Percentiles rank a stretch among this genome's conserved stretches.
phyloP scores from a whole-genome alignment of 108 stramenopile genomes.

The Discostella stelligeroides region DNA sequence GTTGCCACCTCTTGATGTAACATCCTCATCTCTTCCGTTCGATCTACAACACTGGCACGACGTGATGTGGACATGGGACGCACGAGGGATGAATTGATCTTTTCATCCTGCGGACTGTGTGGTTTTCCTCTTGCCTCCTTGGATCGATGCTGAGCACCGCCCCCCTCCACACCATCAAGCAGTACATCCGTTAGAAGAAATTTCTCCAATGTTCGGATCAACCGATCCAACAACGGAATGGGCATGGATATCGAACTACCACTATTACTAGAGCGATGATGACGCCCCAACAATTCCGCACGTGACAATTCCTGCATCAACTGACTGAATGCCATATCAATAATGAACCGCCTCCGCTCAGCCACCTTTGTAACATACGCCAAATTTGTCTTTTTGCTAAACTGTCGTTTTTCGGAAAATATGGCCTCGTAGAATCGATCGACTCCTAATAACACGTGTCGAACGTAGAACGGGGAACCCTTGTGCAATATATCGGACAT shows the following conservation, averaged over 20 bases:
- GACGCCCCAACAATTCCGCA: neutral
- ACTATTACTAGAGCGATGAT: neutral
- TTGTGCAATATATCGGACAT: neutral
- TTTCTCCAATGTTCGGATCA: slow-evolving; percentile 29
- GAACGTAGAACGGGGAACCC: slow-evolving; percentile 14
- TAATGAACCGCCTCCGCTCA: slow-evolving; percentile 23
- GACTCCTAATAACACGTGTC: slow-evolving; percentile 20
- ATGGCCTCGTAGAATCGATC: slow-evolving; percentile 43
- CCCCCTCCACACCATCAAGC: slow-evolving; percentile 8
- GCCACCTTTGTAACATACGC: slow-evolving; percentile 29
- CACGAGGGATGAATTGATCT: neutral
- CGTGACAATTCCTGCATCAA: slow-evolving; percentile 13
- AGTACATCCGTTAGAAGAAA: slow-evolving; percentile 40
- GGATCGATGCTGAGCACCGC: neutral
- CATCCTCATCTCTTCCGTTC: slow-evolving; percentile 19
- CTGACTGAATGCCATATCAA: slow-evolving; percentile 32
- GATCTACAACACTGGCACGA: slow-evolving; percentile 16
- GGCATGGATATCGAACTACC: slow-evolving; percentile 3
- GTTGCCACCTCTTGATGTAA: neutral
- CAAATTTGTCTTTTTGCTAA: slow-evolving; percentile 33
- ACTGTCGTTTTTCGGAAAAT: slow-evolving; percentile 38
- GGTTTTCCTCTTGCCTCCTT: no score
- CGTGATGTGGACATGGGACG: slow-evolving; percentile 13
- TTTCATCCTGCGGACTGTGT: neutral
- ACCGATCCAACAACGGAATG: slow-evolving; percentile 13